Evolutionary conservation across 345 rosid genomes (phyloP).

Genomic region (Lenwebbia sp.): DNA sequence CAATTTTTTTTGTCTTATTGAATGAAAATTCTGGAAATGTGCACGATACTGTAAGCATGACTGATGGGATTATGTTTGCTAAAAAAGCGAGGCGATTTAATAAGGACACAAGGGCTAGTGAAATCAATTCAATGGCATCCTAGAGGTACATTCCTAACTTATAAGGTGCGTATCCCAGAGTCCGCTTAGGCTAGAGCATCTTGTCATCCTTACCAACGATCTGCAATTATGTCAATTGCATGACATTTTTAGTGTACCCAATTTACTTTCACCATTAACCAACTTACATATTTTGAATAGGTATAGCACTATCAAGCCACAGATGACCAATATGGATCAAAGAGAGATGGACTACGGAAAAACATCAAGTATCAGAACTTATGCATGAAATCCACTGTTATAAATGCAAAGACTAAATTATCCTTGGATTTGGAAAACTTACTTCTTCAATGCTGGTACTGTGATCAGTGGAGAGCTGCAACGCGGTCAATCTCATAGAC

Average conservation of each 20-base stretch:
- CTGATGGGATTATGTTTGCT: not conserved
- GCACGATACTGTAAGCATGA: not conserved
- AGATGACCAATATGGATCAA: not conserved
- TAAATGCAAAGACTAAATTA: not conserved
- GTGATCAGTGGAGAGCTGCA: conserved; percentile 94
- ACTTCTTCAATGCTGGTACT: conserved; percentile 96
- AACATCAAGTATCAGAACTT: not conserved
- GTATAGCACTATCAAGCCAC: not conserved
- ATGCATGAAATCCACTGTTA: not conserved
- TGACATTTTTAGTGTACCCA: not conserved
- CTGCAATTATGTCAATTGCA: not conserved
- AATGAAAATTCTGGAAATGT: not conserved
- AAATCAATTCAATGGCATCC: not conserved
- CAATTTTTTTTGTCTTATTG: not conserved
- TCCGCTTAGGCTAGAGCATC: not conserved
- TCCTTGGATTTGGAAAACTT: conserved; percentile 15
- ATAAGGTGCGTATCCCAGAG: not conserved
- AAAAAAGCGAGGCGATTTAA: not conserved
- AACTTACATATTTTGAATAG: not conserved
- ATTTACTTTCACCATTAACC: not conserved
- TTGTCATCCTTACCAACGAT: not conserved
- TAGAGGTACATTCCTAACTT: not conserved
- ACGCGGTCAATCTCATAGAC: conserved; percentile 44
- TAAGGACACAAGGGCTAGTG: not conserved
- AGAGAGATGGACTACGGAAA: not conserved